These are phyloP conservation scores for Bretschneidera sinensis DNA, from an alignment of 345 rosid species.

Conservation along the genomic window DNA sequence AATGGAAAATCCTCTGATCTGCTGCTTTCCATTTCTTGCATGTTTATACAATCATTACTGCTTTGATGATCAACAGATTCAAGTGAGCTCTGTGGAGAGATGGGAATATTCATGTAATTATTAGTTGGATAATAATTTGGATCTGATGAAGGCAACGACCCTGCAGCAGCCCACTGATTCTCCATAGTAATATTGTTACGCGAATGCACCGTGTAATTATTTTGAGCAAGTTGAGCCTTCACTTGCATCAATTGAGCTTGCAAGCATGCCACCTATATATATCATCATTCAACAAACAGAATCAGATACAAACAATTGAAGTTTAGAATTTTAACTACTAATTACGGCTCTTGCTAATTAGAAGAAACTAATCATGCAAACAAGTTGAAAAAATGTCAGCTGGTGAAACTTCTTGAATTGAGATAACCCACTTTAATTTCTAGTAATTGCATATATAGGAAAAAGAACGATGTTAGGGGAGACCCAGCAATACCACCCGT, in stretches of 20 bases:
- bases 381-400: neutral
- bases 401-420: neutral
- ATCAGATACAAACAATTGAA: too few species aligned
- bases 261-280: conserved; percentile 63
- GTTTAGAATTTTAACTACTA: too few species aligned
- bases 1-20: conserved; percentile 29
- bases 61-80: conserved; percentile 46
- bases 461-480: too few species aligned
- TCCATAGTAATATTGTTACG: conserved; percentile 18
- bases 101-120: conserved; percentile 33
- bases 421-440: too few species aligned
- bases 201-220: conserved; percentile 32
- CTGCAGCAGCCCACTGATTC: conserved; percentile 32
- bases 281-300: too few species aligned
- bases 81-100: conserved; percentile 72
- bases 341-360: too few species aligned
- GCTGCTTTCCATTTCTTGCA: conserved; percentile 41
- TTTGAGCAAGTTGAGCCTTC: conserved; percentile 66
- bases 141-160: conserved; percentile 22
- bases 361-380: too few species aligned
- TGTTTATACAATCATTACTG: conserved; percentile 21
- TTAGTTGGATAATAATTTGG: conserved; percentile 12
- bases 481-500: too few species aligned
- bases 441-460: too few species aligned
- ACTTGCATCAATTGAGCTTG: conserved; percentile 89